Evolutionary conservation across 2,329 filamentous ascomycete genomes (phyloP).

Genomic region (Cercospora sesami): DNA sequence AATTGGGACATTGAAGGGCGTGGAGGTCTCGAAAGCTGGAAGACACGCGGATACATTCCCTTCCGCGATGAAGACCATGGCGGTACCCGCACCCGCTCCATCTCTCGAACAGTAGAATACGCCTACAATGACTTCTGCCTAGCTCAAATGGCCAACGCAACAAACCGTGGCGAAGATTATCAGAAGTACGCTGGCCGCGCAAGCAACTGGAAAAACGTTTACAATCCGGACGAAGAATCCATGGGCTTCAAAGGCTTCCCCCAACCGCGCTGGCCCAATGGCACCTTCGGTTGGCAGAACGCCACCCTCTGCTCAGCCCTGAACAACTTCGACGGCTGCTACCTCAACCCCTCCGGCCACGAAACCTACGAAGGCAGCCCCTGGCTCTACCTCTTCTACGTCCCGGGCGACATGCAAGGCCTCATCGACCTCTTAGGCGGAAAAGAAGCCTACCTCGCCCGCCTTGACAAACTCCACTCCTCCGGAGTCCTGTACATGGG

Average conservation of each 20-base stretch:
- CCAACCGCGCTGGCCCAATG: constrained; percentile 24
- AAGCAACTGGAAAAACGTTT: constrained; percentile 59
- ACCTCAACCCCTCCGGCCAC: constrained; percentile 41
- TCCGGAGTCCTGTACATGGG: constrained; percentile 42
- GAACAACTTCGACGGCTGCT: constrained; percentile 26
- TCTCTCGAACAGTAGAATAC: constrained; percentile 44
- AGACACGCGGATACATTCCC: constrained; percentile 43
- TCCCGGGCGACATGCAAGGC: constrained; percentile 27
- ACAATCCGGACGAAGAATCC: constrained; percentile 24
- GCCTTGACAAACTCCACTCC: constrained; percentile 61
- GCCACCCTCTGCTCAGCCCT: constrained; percentile 26
- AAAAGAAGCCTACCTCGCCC: constrained; percentile 22
- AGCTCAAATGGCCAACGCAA: constrained; percentile 58
- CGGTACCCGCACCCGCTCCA: constrained; percentile 56
- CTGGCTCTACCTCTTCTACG: constrained; percentile 29
- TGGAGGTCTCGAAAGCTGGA: constrained; percentile 45
- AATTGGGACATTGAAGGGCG: constrained; percentile 42
- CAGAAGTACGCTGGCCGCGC: constrained; percentile 59
- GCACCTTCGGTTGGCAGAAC: constrained; percentile 27
- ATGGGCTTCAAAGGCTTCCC: constrained; percentile 30
- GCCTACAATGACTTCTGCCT: constrained; percentile 74
- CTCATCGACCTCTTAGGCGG: constrained; percentile 25
- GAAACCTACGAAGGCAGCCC: constrained; percentile 28
- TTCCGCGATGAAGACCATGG: constrained; percentile 53
- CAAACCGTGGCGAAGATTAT: constrained; percentile 57